Evolutionary conservation across 148 eudicot genomes (phyloP), one percentile per base, ranked within the genome.

Genomic region (Chenopodium berlandieri): DNA sequence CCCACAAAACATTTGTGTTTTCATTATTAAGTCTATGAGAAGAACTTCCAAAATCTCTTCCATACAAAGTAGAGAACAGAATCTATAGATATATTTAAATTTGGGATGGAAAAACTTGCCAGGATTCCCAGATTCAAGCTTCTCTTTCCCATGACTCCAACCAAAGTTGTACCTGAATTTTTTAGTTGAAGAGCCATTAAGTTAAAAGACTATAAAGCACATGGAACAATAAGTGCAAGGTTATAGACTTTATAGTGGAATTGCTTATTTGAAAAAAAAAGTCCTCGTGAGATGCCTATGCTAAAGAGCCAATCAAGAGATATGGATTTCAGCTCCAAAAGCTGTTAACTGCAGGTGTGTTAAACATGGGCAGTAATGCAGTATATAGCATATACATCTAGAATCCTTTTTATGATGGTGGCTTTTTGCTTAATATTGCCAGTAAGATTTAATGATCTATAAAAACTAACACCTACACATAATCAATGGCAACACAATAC

Each of bases 81-180:
- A 27, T 37, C 27, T 37, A 64, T 16, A 67, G 47, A 14, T 32
- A 7, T 52, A 65, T 60, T 64, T 19, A 23, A 64, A 56, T 31
- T 30, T 64, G 40, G 44, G 72, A 71, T 71, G 22, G 62, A 25
- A 23, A 47, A 48, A 77, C 83, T 82, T 88, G 90, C 98, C 98
- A 85, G 86, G 96, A 85, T 93, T 95, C 82, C 98, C 97, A 76
- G 97, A 92, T 90, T 93, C 97, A 76, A 95, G 97, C 86, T 91
- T 95, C 83, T 95, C 98, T 93, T 95, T 95, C 70, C 98, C 98
- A 88, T 95, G 97, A 84, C 98, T 95, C 98, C 98, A 95, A 85
- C 98, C 98, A 87, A 92, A 92, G 86, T 95, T 95, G 88, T 95
- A 95, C 91, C 98, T 95, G 81, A 32, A 64, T 54, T 50, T 19